A percentile compares a stretch with the other conserved stretches of the same genome.
phyloP scores from a whole-genome alignment of 495 filamentous ascomycete genomes.

The Aspergillus kassunensis region DNA sequence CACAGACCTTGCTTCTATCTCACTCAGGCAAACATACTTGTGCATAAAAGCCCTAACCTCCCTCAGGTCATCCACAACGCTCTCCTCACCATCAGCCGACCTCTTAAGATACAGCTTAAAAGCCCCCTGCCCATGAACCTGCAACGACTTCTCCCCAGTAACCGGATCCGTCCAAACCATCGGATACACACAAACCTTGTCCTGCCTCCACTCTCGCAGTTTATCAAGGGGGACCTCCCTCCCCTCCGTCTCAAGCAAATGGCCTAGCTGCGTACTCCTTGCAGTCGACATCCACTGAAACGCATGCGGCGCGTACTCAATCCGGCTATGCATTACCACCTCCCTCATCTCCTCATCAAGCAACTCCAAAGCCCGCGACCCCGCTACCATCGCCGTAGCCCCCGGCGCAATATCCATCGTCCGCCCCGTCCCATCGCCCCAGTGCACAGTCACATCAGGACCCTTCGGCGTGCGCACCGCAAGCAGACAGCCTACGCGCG shows the following conservation, averaged over 20 bases:
- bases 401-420: constrained; percentile 6
- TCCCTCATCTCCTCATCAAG: neutral
- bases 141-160: constrained; percentile 5
- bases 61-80: neutral
- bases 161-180: constrained; percentile 9
- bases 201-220: neutral
- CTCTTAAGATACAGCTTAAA: constrained; percentile 3
- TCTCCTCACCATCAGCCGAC: neutral
- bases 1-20: neutral
- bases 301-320: constrained; percentile 6
- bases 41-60: constrained; percentile 7
- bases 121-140: constrained; percentile 3
- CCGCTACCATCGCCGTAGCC: constrained; percentile 3
- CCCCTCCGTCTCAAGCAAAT: neutral
- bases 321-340: neutral
- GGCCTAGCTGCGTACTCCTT: constrained; percentile 1
- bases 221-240: neutral
- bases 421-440: constrained; percentile 6
- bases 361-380: neutral
- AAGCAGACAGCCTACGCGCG: constrained; percentile 2
- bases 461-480: constrained; percentile 8
- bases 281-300: constrained; percentile 6
- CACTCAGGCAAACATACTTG: neutral
- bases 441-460: constrained; percentile 6
- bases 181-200: constrained; percentile 6